phyloP scores from a whole-genome alignment of 1,284 basidiomycete genomes.

The Irpex sp. region DNA sequence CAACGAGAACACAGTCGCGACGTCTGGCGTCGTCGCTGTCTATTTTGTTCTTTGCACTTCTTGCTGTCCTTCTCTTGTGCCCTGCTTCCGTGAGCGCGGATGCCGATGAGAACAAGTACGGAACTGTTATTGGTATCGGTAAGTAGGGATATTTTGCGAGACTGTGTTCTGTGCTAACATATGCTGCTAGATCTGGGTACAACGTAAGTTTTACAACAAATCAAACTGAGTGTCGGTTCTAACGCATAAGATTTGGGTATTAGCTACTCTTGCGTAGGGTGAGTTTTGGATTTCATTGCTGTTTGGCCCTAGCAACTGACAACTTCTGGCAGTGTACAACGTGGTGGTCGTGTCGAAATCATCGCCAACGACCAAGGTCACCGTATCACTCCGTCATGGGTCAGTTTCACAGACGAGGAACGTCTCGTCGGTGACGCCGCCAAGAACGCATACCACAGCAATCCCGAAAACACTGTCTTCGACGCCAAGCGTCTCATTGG shows the following conservation, averaged over 20 bases:
- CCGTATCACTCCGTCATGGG: constrained; percentile 96
- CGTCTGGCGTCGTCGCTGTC: constrained; percentile 63
- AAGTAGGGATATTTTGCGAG: constrained; percentile 29
- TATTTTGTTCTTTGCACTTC: constrained; percentile 57
- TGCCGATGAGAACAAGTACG: constrained; percentile 70
- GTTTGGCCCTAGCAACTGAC: background rate
- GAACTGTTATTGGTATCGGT: constrained; percentile 96
- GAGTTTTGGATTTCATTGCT: background rate
- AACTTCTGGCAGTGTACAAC: constrained; percentile 68
- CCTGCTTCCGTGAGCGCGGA: constrained; percentile 50
- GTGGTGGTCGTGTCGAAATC: constrained; percentile 91
- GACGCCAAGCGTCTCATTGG: constrained; percentile 98
- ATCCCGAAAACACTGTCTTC: constrained; percentile 94
- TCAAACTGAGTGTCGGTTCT: constrained; percentile 7
- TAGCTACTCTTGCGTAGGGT: constrained; percentile 80
- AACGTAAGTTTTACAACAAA: constrained; percentile 47
- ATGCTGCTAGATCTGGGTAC: constrained; percentile 67
- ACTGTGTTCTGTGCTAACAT: constrained; percentile 14
- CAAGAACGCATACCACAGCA: constrained; percentile 79
- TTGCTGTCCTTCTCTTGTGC: constrained; percentile 62
- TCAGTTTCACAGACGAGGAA: constrained; percentile 88
- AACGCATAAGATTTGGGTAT: background rate
- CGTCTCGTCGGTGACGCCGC: constrained; percentile 83
- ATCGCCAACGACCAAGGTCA: constrained; percentile 98
- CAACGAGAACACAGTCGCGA: constrained; percentile 57